Conservation (phyloP, 208 protist genomes). For the Wallacemonas rigidus region DNA sequence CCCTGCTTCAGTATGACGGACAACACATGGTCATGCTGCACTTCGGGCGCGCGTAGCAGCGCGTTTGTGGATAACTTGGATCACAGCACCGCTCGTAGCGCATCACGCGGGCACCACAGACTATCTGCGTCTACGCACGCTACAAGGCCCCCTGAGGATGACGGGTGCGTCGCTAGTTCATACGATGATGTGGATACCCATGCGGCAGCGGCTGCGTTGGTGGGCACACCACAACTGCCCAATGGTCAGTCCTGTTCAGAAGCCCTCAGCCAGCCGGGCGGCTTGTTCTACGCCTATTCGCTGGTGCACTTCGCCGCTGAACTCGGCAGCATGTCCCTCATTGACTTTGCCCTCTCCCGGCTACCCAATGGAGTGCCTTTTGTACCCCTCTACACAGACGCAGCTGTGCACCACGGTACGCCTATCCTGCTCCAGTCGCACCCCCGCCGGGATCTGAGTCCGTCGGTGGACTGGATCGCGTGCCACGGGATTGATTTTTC, state of each 20-base stretch:
- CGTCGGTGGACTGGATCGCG: slow-evolving; percentile 34
- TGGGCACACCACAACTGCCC: background rate
- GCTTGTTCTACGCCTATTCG: slow-evolving; percentile 30
- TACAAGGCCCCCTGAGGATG: too few species aligned
- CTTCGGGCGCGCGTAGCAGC: too few species aligned
- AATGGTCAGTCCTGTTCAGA: background rate
- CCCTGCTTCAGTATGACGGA: slow-evolving; percentile 3
- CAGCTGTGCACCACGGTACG: background rate
- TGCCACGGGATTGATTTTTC: slow-evolving; percentile 32
- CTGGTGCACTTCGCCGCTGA: slow-evolving; percentile 59
- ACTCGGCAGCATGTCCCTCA: slow-evolving; percentile 31
- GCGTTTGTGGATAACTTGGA: too few species aligned
- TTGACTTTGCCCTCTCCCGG: slow-evolving; percentile 19
- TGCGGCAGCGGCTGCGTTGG: too few species aligned
- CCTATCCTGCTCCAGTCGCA: background rate
- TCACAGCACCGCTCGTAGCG: too few species aligned
- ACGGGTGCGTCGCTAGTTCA: too few species aligned
- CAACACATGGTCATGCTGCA: too few species aligned
- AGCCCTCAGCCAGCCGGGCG: background rate
- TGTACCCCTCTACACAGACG: background rate
- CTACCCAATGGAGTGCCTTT: slow-evolving; percentile 14
- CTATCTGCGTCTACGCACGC: too few species aligned
- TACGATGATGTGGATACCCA: too few species aligned
- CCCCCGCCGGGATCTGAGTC: background rate
- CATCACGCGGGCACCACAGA: too few species aligned